Percentiles rank a stretch among this genome's conserved stretches.
phyloP scores from a whole-genome alignment of 352 stramenopile genomes.

The Globisporangium middletonii region DNA sequence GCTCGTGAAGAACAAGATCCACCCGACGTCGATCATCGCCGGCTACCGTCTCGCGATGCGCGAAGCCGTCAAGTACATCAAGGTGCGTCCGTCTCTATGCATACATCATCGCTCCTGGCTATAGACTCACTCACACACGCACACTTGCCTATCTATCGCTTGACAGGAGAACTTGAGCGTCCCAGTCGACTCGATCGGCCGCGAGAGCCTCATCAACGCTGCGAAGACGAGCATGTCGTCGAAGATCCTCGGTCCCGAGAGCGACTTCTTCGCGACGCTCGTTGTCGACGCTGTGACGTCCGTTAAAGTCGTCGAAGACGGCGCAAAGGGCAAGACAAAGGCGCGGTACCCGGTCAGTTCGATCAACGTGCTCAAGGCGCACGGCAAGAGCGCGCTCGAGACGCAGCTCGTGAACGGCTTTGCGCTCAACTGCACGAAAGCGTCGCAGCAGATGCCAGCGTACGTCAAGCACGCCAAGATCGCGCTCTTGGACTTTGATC shows the following conservation, averaged over 20 bases:
- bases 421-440: conserved; percentile 96
- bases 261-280: conserved; percentile 96
- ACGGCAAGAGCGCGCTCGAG: conserved; percentile 88
- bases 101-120: too few species aligned
- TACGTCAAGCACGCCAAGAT: conserved; percentile 94
- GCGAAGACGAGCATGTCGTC: conserved; percentile 98
- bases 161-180: conserved; percentile 94
- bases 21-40: conserved; percentile 98
- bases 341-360: conserved; percentile 95
- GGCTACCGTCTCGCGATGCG: conserved; percentile 99
- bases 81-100: conserved; percentile 37
- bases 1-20: conserved; percentile 97
- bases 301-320: conserved; percentile 91
- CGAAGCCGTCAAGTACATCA: conserved; percentile 98
- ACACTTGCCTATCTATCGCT: too few species aligned
- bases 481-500: conserved; percentile 98
- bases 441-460: conserved; percentile 97
- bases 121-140: too few species aligned
- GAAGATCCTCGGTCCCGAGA: conserved; percentile 98
- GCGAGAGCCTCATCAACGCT: conserved; percentile 95
- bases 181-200: conserved; percentile 91
- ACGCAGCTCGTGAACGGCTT: conserved; percentile 93
- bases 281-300: conserved; percentile 96
- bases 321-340: conserved; percentile 74
- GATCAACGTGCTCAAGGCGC: conserved; percentile 99